Conservation (phyloP, 2,329 filamentous ascomycete genomes). For the Monilinia fructicola region DNA sequence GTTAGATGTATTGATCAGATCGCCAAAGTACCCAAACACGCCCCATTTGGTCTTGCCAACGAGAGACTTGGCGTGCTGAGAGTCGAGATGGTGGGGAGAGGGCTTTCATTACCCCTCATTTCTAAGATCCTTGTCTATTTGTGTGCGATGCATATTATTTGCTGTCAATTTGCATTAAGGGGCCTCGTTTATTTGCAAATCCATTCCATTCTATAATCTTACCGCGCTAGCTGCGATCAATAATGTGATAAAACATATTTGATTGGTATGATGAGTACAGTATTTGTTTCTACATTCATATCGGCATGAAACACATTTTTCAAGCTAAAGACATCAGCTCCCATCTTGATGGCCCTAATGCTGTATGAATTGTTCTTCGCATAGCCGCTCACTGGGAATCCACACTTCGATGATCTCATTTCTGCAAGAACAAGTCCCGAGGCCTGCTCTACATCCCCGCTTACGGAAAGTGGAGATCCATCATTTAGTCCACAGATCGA, state of each 20-base stretch:
- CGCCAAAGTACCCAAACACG: background rate
- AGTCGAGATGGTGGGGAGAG: background rate
- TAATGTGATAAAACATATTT: too few species aligned
- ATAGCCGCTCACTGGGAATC: background rate
- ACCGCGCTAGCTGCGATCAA: too few species aligned
- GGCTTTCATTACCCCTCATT: background rate
- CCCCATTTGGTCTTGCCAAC: background rate
- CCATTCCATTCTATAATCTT: background rate
- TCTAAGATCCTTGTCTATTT: background rate
- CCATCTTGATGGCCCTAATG: background rate
- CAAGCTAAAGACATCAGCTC: background rate
- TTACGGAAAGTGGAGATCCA: background rate
- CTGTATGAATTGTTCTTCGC: background rate
- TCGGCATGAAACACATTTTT: background rate
- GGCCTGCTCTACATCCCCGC: background rate
- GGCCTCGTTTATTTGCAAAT: background rate
- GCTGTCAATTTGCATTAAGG: background rate
- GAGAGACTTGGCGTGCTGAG: background rate
- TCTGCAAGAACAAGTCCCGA: too few species aligned
- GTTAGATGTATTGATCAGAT: background rate
- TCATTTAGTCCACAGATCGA: too few species aligned
- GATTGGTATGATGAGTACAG: background rate
- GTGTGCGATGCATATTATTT: background rate
- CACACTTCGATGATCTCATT: too few species aligned
- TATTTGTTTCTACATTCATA: background rate